Base-by-base conservation (phyloP, 257 asterid genomes). In the Thymus quinquecostatus region DNA sequence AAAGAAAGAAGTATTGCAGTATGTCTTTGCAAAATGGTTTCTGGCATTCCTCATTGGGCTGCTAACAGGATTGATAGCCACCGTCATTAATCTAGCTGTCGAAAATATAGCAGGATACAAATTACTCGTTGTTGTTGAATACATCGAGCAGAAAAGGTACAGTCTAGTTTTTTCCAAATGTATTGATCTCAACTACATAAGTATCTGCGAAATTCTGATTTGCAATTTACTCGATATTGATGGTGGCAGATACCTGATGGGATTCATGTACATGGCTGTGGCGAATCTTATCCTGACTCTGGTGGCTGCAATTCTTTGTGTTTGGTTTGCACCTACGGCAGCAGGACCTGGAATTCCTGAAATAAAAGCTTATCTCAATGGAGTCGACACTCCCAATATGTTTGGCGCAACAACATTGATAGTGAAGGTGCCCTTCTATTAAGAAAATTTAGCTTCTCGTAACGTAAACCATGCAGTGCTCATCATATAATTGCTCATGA, bases 281-380 rank as follows among this genome's bases (percentile, higher is more conserved):
- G 79, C 71, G 10, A 92, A 92, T 78, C 81, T 92, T 70, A 70
- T 84, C 43, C 80, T 92, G 27, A 84, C 97, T 1, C 62, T 81
- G 70, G 86, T 85, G 6, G 95, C 98, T 60, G 81, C 98, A 4
- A 68, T 86, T 54, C 90, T 92, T 38, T 82, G 92, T 60, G 92
- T 90, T 27, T 86, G 79, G 57, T 92, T 90, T 60, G 98, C 98
- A 65, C 98, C 98, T 14, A 90, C 92, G 6, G 98, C 98, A 48
- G 95, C 98, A 27, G 98, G 98, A 51, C 97, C 98, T 40, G 98
- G 98, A 69, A 88, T 90, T 74, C 95, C 97, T 50, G 95, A 90
- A 82, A 92, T 90, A 60, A 92, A 92, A 79, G 98, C 98, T 61
- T 92, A 90, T 84, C 90, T 92, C 9, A 92, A 90, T 75, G 98